Conservation (phyloP, 345 rosid genomes). For the Linum trigynum region DNA sequence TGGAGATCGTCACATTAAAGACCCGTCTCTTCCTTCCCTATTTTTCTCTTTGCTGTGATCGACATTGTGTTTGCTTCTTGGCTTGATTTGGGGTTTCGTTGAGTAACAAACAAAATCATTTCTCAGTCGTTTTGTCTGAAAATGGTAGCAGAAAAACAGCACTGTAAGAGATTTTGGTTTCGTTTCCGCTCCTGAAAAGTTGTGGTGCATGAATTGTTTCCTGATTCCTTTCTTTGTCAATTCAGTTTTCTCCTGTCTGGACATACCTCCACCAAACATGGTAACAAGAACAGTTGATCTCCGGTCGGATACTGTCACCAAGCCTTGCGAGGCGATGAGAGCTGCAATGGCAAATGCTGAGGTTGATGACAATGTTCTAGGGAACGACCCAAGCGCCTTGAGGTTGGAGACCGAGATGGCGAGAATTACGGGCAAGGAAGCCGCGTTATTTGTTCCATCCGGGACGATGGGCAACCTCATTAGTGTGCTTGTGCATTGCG, state of each 20-base stretch:
- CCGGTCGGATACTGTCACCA: slow-evolving; percentile 85
- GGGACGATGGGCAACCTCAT: slow-evolving; percentile 96
- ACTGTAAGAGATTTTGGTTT: slow-evolving; percentile 10
- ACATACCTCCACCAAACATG: slow-evolving; percentile 31
- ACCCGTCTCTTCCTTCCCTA: background rate
- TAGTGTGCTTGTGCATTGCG: slow-evolving; percentile 86
- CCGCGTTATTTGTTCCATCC: slow-evolving; percentile 78
- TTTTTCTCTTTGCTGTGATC: background rate
- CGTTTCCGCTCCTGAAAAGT: slow-evolving; percentile 1
- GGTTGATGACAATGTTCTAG: slow-evolving; percentile 83
- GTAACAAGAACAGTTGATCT: slow-evolving; percentile 74
- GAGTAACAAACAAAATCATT: background rate
- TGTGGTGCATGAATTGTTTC: background rate
- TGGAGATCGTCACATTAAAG: too few relatives aligned
- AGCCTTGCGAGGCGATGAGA: slow-evolving; percentile 85
- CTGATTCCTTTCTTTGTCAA: background rate
- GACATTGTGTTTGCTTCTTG: background rate
- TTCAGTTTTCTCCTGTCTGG: background rate
- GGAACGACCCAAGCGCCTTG: slow-evolving; percentile 57
- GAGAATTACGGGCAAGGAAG: slow-evolving; percentile 68
- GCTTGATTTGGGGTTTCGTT: background rate
- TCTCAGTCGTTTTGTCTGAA: background rate
- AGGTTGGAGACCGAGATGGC: slow-evolving; percentile 66
- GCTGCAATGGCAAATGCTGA: slow-evolving; percentile 82
- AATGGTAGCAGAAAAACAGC: slow-evolving; percentile 23